Percentiles rank a stretch among this genome's conserved stretches.
These are phyloP conservation scores for Clohesyomyces aquaticus DNA, from an alignment of 495 filamentous ascomycete genomes.

Conservation along the genomic window DNA sequence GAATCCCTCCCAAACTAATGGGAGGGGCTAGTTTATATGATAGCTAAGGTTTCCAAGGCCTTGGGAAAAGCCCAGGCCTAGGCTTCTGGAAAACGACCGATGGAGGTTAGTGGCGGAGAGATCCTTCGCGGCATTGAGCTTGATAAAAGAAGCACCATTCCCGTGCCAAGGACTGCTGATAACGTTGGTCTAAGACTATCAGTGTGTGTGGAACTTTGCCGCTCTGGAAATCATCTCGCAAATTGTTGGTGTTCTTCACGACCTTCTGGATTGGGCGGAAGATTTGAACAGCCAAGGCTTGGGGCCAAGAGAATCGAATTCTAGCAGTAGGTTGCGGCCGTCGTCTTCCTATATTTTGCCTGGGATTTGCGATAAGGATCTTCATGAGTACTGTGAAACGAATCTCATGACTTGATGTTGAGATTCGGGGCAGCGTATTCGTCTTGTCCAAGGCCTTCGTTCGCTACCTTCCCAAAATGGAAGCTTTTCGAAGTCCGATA, in stretches of 20 bases:
- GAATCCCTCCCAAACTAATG: not conserved
- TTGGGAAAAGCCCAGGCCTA: slow-evolving; percentile 1
- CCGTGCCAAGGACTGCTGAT: slow-evolving; percentile 2
- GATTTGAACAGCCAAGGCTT: slow-evolving; percentile 6
- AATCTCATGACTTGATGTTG: no score
- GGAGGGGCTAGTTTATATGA: not conserved
- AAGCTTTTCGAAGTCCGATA: no score
- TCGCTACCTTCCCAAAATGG: no score
- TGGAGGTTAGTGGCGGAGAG: not conserved
- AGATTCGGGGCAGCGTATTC: no score
- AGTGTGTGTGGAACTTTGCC: not conserved
- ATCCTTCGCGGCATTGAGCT: not conserved
- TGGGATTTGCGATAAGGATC: no score
- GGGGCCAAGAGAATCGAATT: slow-evolving; percentile 9
- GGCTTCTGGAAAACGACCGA: slow-evolving; percentile 1
- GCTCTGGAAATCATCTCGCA: not conserved
- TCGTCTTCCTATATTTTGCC: no score
- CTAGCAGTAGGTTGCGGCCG: no score
- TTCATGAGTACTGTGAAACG: no score
- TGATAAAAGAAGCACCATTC: not conserved
- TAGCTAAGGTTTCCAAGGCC: not conserved
- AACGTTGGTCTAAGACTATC: not conserved
- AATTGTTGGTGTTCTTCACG: not conserved
- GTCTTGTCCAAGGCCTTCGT: no score
- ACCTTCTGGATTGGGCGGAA: not conserved